Evolutionary conservation across 768 basidiomycete species (phyloP), one percentile per base, ranked within the genome.

Genomic region (Naganishia antarctica): DNA sequence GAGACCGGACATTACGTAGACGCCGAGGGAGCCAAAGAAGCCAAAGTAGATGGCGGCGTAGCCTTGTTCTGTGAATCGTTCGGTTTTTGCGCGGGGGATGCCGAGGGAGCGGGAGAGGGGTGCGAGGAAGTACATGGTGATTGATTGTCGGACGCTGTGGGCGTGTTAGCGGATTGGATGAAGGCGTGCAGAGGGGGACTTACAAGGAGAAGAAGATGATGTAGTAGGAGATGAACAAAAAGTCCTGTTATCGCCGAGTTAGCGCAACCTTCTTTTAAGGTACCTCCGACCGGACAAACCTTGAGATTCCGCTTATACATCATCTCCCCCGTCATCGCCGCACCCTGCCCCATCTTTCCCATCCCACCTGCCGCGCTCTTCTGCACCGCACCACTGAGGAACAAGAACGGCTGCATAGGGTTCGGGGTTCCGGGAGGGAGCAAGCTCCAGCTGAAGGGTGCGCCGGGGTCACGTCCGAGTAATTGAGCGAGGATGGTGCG

Each of bases 1-100:
- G 21, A 90, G 80, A 64, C 83, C 82, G 0, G 80, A 74, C 93
- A 97, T 98, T 70, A 96, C 85, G 63, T 83, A 82, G 47, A 86
- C 80, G 28, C 96, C 94, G 82, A 87, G 86, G 2, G 79, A 70
- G 8, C 89, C 87, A 67, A 86, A 86, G 66, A 84, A 61, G 1
- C 80, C 69, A 70, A 90, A 93, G 77, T 98, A 99, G 15, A 89
- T 68, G 47, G 89, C 57, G 0, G 91, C 89, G 76, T 99, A 96
- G 0, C 84, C 76, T 71, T 77, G 94, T 79, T 99, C 94, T 21
- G 86, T 89, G 71, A 97, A 97, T 37, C 94, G 81, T 61, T 86
- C 84, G 15, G 91, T 76, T 76, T 93, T 96, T 74, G 73, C 64
- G 79, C 76, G 66, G 81, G 84, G 83, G 51, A 99, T 83, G 1